Percentiles rank a stretch among this genome's conserved stretches.
Conservation (phyloP, 108 stramenopile species). For the Hondaea fermentalgiana region DNA sequence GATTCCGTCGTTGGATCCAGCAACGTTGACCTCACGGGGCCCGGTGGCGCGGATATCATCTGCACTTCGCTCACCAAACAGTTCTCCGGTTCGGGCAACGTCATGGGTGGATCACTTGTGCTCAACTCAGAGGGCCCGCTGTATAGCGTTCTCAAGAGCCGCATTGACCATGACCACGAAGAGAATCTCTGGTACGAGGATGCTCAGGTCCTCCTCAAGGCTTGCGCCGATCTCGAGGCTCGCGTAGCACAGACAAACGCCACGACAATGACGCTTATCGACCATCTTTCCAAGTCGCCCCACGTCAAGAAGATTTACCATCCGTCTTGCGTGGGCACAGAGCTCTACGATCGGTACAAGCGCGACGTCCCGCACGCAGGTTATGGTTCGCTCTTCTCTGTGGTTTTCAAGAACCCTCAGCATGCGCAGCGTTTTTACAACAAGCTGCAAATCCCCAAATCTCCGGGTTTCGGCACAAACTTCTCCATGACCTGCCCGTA, state of each 20-base stretch:
- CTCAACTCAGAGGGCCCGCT: conserved; percentile 9
- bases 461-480: neutral
- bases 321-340: neutral
- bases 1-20: neutral
- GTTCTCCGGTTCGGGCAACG: conserved; percentile 22
- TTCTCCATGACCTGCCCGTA: conserved; percentile 11
- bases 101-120: conserved; percentile 23
- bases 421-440: neutral
- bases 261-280: neutral
- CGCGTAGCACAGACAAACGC: neutral
- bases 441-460: neutral
- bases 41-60: conserved; percentile 9
- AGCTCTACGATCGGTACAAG: neutral
- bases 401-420: neutral
- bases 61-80: conserved; percentile 16
- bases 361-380: neutral
- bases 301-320: neutral
- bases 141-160: neutral
- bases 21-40: neutral
- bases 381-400: neutral
- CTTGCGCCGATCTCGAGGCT: neutral
- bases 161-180: neutral
- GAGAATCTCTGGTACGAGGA: conserved; percentile 1
- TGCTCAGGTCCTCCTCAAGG: conserved; percentile 4
- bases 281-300: neutral